A percentile compares a stretch with the other conserved stretches of the same genome.
Conservation (phyloP, 805 yeast species). For the Priceomyces medius region DNA sequence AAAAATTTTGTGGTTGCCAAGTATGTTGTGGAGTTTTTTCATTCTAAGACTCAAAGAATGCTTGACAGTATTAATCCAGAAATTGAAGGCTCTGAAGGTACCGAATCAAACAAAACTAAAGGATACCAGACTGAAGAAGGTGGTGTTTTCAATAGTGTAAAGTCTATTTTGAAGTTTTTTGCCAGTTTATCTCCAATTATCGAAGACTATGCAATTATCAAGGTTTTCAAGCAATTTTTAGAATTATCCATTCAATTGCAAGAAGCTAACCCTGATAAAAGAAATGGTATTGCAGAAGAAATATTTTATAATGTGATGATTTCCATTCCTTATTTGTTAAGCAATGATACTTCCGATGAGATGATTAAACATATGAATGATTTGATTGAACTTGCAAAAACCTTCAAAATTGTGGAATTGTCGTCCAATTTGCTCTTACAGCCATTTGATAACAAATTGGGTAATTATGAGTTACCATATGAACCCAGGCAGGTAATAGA, state of each 20-base stretch:
- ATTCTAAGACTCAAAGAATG: constrained; percentile 57
- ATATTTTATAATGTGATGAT: constrained; percentile 60
- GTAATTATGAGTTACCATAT: constrained; percentile 45
- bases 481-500: constrained; percentile 48
- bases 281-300: constrained; percentile 66
- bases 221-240: constrained; percentile 54
- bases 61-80: constrained; percentile 32
- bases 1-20: constrained; percentile 65
- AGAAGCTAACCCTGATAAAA: constrained; percentile 18
- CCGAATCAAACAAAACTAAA: constrained; percentile 13
- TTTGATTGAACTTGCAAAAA: constrained; percentile 46
- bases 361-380: constrained; percentile 40
- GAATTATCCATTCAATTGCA: constrained; percentile 58
- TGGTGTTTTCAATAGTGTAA: constrained; percentile 70
- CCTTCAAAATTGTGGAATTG: constrained; percentile 29
- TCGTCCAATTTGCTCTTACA: constrained; percentile 21
- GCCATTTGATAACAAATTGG: constrained; percentile 37
- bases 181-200: constrained; percentile 65
- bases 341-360: constrained; percentile 36
- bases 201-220: constrained; percentile 38
- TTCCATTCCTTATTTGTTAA: constrained; percentile 63
- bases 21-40: constrained; percentile 66
- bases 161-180: constrained; percentile 68
- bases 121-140: constrained; percentile 28
- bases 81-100: constrained; percentile 12